Evolutionary conservation across 2,329 filamentous ascomycete species (phyloP).

Genomic region (Xylaria sp.): DNA sequence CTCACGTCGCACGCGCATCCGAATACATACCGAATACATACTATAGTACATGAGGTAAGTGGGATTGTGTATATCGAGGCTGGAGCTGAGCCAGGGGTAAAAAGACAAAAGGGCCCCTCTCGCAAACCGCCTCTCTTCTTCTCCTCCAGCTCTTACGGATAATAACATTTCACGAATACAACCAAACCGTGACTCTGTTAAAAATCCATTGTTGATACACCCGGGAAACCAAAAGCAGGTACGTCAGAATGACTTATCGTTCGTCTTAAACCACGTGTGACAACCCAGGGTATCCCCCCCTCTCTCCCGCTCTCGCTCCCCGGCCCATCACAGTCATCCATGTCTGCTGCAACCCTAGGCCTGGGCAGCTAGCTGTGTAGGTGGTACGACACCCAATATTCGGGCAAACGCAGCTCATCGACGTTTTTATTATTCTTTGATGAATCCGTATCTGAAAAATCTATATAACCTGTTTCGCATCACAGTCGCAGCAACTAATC

Average conservation of each 20-base stretch:
- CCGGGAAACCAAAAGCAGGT: constrained; percentile 5
- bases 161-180: neutral
- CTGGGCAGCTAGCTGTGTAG: constrained; percentile 7
- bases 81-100: constrained; percentile 7
- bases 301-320: constrained; percentile 1
- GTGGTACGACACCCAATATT: neutral
- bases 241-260: neutral
- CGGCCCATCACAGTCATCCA: constrained; percentile 5
- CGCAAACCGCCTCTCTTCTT: neutral
- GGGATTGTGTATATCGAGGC: neutral
- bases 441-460: neutral
- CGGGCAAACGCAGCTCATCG: neutral
- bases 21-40: neutral
- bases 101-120: neutral
- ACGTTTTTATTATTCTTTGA: neutral
- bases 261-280: neutral
- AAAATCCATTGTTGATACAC: neutral
- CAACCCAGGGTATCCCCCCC: neutral
- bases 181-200: neutral
- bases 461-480: neutral
- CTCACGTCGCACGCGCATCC: neutral
- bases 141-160: neutral
- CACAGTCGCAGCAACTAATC: neutral
- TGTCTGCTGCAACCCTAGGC: neutral
- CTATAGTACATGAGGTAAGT: too few relatives aligned